phyloP scores from a whole-genome alignment of 371 early-diverging fungal species.

The Blastocladiella emersonii region DNA sequence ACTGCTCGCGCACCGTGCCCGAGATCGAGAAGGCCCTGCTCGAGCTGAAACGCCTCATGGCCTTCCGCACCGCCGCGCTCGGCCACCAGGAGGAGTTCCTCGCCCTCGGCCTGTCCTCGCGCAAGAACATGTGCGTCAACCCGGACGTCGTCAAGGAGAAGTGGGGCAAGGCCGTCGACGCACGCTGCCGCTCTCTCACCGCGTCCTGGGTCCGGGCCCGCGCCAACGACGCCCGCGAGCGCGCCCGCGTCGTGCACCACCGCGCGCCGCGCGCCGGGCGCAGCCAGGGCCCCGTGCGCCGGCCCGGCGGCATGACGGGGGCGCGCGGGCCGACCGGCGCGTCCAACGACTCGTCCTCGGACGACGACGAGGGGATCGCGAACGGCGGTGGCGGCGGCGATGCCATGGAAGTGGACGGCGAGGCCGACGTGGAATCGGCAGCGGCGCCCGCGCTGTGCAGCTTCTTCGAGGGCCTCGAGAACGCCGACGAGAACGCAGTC shows the following conservation, averaged over 20 bases:
- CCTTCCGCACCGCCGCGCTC: slow-evolving; percentile 41
- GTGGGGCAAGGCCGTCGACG: slow-evolving; percentile 75
- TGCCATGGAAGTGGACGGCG: slow-evolving; percentile 5
- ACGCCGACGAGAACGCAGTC: slow-evolving; percentile 46
- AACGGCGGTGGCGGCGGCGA: not conserved
- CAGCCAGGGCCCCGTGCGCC: too few relatives aligned
- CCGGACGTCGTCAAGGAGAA: slow-evolving; percentile 70
- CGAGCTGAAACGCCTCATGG: slow-evolving; percentile 86
- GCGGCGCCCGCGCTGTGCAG: slow-evolving; percentile 42
- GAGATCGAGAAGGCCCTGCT: slow-evolving; percentile 98
- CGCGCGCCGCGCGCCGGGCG: too few relatives aligned
- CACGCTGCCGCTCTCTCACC: slow-evolving; percentile 79
- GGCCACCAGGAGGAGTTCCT: slow-evolving; percentile 61
- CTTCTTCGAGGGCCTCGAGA: slow-evolving; percentile 62
- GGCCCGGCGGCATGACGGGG: too few relatives aligned
- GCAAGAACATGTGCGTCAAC: slow-evolving; percentile 94
- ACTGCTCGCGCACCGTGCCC: slow-evolving; percentile 97
- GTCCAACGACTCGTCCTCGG: not conserved
- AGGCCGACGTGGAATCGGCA: not conserved
- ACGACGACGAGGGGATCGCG: not conserved
- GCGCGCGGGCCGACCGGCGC: too few relatives aligned
- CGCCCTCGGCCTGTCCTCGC: slow-evolving; percentile 88
- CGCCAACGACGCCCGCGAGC: slow-evolving; percentile 14
- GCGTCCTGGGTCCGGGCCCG: slow-evolving; percentile 92
- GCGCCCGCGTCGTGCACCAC: not conserved